Evolutionary conservation across 1,139 yeast species (phyloP).

Genomic region (Hemisphaericaspora subhashii): DNA sequence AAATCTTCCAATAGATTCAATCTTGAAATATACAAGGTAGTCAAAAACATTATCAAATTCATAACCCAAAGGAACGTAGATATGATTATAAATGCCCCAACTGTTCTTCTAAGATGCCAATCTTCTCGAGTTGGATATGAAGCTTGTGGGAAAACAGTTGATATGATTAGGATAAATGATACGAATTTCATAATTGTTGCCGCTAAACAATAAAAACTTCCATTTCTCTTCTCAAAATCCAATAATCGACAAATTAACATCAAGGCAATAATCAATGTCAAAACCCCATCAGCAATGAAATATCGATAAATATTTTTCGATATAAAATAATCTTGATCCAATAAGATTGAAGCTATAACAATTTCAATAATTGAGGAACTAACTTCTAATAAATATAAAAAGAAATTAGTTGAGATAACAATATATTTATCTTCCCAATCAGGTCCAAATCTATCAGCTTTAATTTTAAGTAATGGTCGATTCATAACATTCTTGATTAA

Average conservation of each 20-base stretch:
- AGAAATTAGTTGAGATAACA: conserved; percentile 29
- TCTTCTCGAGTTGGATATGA: conserved; percentile 21
- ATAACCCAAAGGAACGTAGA: conserved; percentile 44
- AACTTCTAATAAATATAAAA: conserved; percentile 38
- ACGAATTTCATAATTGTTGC: conserved; percentile 24
- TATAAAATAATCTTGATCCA: conserved; percentile 24
- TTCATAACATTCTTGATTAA: conserved; percentile 39
- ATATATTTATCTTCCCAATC: conserved; percentile 19
- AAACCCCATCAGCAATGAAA: conserved; percentile 39
- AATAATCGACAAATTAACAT: conserved; percentile 36
- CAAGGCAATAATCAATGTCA: conserved; percentile 35
- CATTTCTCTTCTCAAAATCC: conserved; percentile 43
- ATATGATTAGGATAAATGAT: conserved; percentile 15
- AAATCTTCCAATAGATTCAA: conserved; percentile 37
- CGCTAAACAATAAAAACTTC: conserved; percentile 42
- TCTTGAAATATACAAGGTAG: conserved; percentile 43
- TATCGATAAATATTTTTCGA: conserved; percentile 33
- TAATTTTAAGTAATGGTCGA: conserved; percentile 27
- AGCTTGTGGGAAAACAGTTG: conserved; percentile 13
- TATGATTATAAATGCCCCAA: conserved; percentile 39
- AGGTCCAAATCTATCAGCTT: conserved; percentile 20
- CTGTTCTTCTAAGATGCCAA: conserved; percentile 37
- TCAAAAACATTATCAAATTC: conserved; percentile 39
- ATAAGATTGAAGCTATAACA: conserved; percentile 28
- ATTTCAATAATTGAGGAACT: conserved; percentile 34